Evolutionary conservation across 2,329 filamentous ascomycete species (phyloP), one percentile per base, ranked within the genome.

Genomic region (Fusarium bulbicola): DNA sequence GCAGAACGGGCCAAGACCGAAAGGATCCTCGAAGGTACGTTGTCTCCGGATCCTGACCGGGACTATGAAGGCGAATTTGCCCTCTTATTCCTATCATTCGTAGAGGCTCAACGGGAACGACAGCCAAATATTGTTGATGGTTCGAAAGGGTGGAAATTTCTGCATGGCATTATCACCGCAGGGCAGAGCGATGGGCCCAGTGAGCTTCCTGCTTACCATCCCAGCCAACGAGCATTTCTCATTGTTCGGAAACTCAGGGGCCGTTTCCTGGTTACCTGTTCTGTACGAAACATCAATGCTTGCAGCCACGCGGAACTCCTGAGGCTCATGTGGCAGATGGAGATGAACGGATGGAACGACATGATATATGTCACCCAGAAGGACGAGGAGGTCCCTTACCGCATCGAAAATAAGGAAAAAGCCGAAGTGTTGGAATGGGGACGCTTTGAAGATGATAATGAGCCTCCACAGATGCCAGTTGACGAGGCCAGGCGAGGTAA

Each of bases 301-400:
- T 72, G 72, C 37, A 61, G 70, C 24, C 52, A 34, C 56, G 39
- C 20, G 8, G 65, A 75, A 20, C 59, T 75, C 30, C 34, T 66
- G 24, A 64, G 47, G 34, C 59, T 72, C 26, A 50, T 80, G 60
- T 16, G 43, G 8, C 24, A 30, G 28, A 45, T 77, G 13, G 74
- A 74, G 52, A 49, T 54, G 18, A 47, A 70, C 21, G 66, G 70
- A 20, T 80, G 76, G 76, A 40, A 61, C 15, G 78, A 80, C 34
- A 42, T 79, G 16, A 57, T 80, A 16, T 79, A 78, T 73, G 61
- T 81, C n/a, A 43, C 64, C 6, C 59, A 62, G 28, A 50, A 61
- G 24, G 61, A 43, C 11, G 60, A 73, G 13, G 24, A 61, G 16
- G n/a, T 78, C 21, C 70, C 74, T 24, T 66, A 57, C 40, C 70